Base-by-base conservation (phyloP, 2,329 filamentous ascomycete species). In the Xylariaceae sp. region DNA sequence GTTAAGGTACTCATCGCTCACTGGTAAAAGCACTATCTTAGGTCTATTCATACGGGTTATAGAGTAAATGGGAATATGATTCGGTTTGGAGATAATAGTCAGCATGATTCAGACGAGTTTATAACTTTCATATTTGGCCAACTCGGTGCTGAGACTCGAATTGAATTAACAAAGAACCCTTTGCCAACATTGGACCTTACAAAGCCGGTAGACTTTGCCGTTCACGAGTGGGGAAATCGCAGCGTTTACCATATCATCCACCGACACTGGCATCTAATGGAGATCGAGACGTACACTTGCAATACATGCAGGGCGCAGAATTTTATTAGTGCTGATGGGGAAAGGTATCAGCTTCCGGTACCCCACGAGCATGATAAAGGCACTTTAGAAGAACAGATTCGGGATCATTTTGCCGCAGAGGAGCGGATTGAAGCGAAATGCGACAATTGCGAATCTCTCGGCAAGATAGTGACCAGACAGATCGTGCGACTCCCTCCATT, bases 41-140 rank as follows among this genome's bases (percentile, higher is more conserved):
- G 81, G 55, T 81, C 84, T 49, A 85, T 91, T 56, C 87, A 87
- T 63, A 53, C 58, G 18, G 71, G 71, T 44, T 67, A 67, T 26
- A 60, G 16, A 49, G 44, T 20, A 55, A 35, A 24, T 16, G 24
- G 20, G 0, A 9, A 13, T 2, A n/a, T 6, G 1, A 9, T 58
- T 16, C 60, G 82, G 6, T 94, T 92, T 75, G 89, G 87, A 11
- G 87, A 90, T 33, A 78, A 80, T 20, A 77, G 84, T 43, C 93
- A 97, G 68, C 94, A 97, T 72, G 94, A 99, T 67, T 88, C 92
- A 1, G 89, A 92, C 60, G 94, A 97, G 65, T 96, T 96, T 62
- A 86, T 93, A 61, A 85, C 86, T 39, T 96, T 95, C 67, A 72
- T 97, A 21, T 80, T 96, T 30, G 86, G 90, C 47, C 86, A 88